A percentile compares a stretch with the other conserved stretches of the same genome.
Conservation (phyloP, 2,329 filamentous ascomycete species). For the Aaosphaeria arxii region DNA sequence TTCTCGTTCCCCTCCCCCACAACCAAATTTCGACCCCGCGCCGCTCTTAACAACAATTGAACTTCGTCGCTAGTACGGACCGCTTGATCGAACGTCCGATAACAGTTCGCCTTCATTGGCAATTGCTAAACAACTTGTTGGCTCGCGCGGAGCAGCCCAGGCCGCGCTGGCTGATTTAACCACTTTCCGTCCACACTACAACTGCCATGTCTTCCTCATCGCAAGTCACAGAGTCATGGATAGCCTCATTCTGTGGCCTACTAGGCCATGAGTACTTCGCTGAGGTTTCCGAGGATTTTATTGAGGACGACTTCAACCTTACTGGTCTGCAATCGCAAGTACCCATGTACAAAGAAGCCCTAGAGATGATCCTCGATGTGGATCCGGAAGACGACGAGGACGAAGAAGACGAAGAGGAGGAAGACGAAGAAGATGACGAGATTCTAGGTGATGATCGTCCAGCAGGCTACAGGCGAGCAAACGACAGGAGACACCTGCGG, state of each 20-base stretch:
- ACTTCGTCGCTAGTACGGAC: not conserved
- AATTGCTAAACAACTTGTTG: not conserved
- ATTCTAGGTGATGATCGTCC: constrained; percentile 53
- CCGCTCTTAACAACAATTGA: not conserved
- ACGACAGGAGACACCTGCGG: constrained; percentile 69
- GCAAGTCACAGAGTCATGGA: constrained; percentile 82
- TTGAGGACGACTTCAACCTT: constrained; percentile 99
- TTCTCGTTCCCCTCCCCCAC: not conserved
- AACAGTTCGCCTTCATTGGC: too few species aligned
- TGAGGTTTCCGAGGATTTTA: constrained; percentile 97
- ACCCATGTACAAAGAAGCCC: constrained; percentile 96
- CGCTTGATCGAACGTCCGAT: not conserved
- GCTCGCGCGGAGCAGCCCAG: constrained; percentile 4
- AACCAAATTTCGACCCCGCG: not conserved
- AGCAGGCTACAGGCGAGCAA: constrained; percentile 48
- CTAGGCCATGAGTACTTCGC: constrained; percentile 98
- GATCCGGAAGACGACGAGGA: constrained; percentile 94
- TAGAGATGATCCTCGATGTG: constrained; percentile 99
- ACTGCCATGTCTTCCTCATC: constrained; percentile 55
- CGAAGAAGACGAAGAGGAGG: constrained; percentile 70
- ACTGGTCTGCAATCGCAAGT: constrained; percentile 94
- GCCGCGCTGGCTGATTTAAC: constrained; percentile 4
- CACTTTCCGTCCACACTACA: not conserved
- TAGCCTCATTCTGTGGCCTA: constrained; percentile 92
- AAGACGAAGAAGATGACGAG: constrained; percentile 58